Evolutionary conservation across 306 rosid genomes (phyloP).

Genomic region (Trifolium dubium): DNA sequence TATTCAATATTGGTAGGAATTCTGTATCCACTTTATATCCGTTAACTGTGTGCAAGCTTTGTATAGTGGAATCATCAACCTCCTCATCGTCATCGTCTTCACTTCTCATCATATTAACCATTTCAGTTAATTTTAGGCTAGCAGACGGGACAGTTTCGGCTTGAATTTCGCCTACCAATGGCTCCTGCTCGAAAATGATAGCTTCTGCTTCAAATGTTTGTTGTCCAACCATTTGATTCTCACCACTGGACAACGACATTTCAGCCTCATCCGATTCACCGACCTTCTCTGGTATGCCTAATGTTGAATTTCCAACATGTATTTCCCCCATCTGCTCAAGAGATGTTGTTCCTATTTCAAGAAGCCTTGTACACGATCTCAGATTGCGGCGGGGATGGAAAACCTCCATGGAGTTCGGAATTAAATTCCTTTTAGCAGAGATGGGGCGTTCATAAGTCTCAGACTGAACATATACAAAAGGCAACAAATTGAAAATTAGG

Average conservation of each 20-base stretch:
- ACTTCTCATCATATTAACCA: not conserved
- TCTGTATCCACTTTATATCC: slow-evolving; percentile 25
- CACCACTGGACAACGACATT: not conserved
- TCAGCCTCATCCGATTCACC: not conserved
- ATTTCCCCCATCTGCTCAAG: not conserved
- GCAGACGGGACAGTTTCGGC: not conserved
- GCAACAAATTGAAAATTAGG: slow-evolving; percentile 30
- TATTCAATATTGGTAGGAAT: not conserved
- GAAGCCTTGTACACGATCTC: slow-evolving; percentile 28
- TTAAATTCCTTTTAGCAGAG: not conserved
- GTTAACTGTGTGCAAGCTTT: not conserved
- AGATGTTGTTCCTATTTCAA: not conserved
- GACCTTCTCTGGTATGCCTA: not conserved
- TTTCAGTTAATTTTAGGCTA: slow-evolving; percentile 12
- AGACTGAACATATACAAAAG: slow-evolving; percentile 27
- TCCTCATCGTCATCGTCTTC: slow-evolving; percentile 6
- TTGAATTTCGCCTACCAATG: too few relatives aligned
- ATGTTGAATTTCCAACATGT: not conserved
- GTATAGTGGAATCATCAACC: slow-evolving; percentile 5
- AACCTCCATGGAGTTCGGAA: not conserved
- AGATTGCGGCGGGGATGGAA: slow-evolving; percentile 1
- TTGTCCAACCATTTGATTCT: slow-evolving; percentile 1
- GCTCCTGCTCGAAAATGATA: too few relatives aligned
- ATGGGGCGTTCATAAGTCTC: slow-evolving; percentile 22
- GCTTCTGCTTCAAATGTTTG: not conserved